Evolutionary conservation across 768 basidiomycete species (phyloP).

Genomic region (Scleroderma citrinum): DNA sequence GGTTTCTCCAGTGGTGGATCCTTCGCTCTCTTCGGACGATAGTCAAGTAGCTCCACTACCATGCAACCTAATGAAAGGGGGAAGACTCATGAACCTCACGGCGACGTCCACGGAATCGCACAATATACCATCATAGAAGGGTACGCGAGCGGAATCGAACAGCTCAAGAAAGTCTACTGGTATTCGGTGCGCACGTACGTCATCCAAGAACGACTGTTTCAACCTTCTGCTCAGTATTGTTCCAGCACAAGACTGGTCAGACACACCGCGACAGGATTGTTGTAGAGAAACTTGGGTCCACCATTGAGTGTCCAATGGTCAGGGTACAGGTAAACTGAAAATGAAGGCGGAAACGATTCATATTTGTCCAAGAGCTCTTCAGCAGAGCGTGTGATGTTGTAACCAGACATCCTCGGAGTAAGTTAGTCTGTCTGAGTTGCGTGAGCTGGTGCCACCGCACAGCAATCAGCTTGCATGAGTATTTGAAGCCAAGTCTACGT

Average conservation of each 20-base stretch:
- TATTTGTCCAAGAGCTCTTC: conserved; percentile 55
- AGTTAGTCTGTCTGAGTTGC: conserved; percentile 14
- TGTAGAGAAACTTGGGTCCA: conserved; percentile 77
- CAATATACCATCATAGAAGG: conserved; percentile 76
- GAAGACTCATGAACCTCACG: conserved; percentile 1
- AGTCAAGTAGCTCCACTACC: conserved; percentile 79
- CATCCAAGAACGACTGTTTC: conserved; percentile 69
- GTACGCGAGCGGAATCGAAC: conserved; percentile 65
- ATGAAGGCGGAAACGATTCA: conserved; percentile 58
- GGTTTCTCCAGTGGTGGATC: conserved; percentile 56
- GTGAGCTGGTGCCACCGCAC: conserved; percentile 2
- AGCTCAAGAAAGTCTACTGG: conserved; percentile 81
- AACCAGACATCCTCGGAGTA: conserved; percentile 49
- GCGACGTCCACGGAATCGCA: background rate
- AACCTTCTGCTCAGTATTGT: conserved; percentile 2
- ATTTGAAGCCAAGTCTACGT: background rate
- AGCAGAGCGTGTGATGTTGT: conserved; percentile 65
- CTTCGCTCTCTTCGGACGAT: conserved; percentile 52
- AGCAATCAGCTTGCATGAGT: conserved; percentile 2
- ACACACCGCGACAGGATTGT: conserved; percentile 62
- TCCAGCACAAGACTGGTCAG: background rate
- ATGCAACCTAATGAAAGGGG: conserved; percentile 59
- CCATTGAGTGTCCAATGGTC: conserved; percentile 83
- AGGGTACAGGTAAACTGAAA: conserved; percentile 69
- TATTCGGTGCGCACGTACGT: conserved; percentile 77